Evolutionary conservation across 345 rosid genomes (phyloP).

Genomic region (Adansonia digitata): DNA sequence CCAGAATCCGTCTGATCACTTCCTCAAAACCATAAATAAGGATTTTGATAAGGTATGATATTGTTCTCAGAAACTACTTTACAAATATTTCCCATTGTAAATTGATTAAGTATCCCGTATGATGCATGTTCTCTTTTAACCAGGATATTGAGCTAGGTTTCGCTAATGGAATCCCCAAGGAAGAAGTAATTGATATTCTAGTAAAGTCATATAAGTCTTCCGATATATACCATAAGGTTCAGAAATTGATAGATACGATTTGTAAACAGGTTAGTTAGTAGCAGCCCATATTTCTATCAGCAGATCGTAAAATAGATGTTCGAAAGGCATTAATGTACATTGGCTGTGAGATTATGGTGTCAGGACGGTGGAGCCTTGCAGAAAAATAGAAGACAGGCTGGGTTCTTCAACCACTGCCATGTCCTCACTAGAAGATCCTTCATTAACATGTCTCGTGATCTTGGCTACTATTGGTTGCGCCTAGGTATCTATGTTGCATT

Average conservation of each 20-base stretch:
- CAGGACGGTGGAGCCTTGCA: conserved; percentile 17
- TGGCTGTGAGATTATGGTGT: too few species aligned
- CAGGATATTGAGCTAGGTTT: conserved; percentile 43
- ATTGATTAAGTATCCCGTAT: neutral
- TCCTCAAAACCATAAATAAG: conserved; percentile 39
- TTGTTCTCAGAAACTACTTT: neutral
- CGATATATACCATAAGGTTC: conserved; percentile 20
- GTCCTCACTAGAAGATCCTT: conserved; percentile 47
- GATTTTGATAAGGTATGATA: conserved; percentile 42
- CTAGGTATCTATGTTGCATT: conserved; percentile 36
- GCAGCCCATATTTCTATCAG: too few species aligned
- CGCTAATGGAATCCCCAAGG: conserved; percentile 16
- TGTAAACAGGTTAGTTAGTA: conserved; percentile 15
- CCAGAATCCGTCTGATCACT: conserved; percentile 47
- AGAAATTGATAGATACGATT: conserved; percentile 20
- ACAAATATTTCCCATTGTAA: neutral
- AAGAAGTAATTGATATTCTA: conserved; percentile 35
- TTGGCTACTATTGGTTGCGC: conserved; percentile 54
- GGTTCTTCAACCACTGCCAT: conserved; percentile 35
- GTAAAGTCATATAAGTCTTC: conserved; percentile 36
- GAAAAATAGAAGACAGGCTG: conserved; percentile 24
- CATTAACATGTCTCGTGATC: conserved; percentile 54
- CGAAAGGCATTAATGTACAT: too few species aligned
- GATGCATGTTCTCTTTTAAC: neutral
- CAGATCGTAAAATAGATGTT: too few species aligned